Percentiles rank a stretch among this genome's conserved stretches.
Conservation (phyloP, 1,139 yeast species). For the Groenewaldozyma sp. region DNA sequence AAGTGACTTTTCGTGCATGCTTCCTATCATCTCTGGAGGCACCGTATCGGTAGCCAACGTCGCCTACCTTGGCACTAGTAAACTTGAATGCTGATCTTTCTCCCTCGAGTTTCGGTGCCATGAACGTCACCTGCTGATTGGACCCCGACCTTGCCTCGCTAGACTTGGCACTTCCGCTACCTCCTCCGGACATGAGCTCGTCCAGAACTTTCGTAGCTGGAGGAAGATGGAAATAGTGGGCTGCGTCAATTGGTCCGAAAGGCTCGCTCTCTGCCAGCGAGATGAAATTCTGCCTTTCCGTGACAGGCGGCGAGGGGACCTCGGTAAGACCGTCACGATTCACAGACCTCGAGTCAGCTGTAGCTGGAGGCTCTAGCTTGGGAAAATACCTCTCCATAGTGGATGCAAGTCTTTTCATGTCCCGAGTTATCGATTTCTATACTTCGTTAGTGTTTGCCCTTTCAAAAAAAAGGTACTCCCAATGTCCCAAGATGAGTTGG, state of each 20-base stretch:
- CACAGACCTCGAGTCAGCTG: slow-evolving; percentile 8
- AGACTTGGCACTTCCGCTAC: slow-evolving; percentile 2
- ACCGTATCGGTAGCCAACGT: slow-evolving; percentile 88
- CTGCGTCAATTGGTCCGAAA: slow-evolving; percentile 98
- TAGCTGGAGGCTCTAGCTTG: slow-evolving; percentile 1
- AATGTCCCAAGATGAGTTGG: no score
- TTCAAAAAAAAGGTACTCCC: slow-evolving; percentile 2
- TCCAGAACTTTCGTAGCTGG: slow-evolving; percentile 75
- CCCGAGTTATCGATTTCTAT: slow-evolving; percentile 23
- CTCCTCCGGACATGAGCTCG: slow-evolving; percentile 49
- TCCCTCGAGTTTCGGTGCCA: slow-evolving; percentile 23
- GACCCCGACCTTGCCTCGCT: slow-evolving; percentile 10
- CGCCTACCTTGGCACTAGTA: slow-evolving; percentile 67
- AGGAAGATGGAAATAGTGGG: slow-evolving; percentile 67
- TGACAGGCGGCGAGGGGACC: slow-evolving; percentile 83
- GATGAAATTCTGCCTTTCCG: slow-evolving; percentile 73
- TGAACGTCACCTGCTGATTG: slow-evolving; percentile 28
- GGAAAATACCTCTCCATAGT: slow-evolving; percentile 59
- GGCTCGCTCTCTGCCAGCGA: slow-evolving; percentile 93
- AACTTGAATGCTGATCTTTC: slow-evolving; percentile 60
- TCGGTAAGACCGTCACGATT: slow-evolving; percentile 47
- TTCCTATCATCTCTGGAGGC: slow-evolving; percentile 81
- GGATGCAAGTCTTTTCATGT: slow-evolving; percentile 28
- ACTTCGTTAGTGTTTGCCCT: slow-evolving; percentile 8
- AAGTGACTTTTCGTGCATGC: slow-evolving; percentile 73